Evolutionary conservation across 768 basidiomycete genomes (phyloP).

Genomic region (Boletus rubescentipes): DNA sequence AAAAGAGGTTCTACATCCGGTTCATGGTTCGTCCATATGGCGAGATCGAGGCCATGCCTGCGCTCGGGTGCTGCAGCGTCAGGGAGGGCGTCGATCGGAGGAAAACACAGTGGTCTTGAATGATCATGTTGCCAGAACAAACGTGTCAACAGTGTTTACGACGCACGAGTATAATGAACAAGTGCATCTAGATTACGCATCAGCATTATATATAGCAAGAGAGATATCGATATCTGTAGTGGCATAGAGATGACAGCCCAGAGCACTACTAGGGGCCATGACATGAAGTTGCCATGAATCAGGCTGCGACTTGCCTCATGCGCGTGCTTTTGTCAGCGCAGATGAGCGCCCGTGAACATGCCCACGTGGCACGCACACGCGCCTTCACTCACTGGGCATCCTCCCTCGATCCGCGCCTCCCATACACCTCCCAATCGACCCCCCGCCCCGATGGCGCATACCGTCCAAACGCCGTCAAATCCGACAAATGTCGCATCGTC

Average conservation of each 20-base stretch:
- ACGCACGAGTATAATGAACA: background rate
- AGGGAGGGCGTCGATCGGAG: too few species aligned
- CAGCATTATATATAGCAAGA: conserved; percentile 6
- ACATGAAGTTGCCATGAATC: too few species aligned
- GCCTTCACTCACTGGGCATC: background rate
- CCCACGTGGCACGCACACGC: background rate
- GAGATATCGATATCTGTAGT: conserved; percentile 2
- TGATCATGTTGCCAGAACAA: background rate
- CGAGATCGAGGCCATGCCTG: too few species aligned
- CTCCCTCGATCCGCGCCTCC: conserved; percentile 1
- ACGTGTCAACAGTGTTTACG: background rate
- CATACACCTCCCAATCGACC: conserved; percentile 40
- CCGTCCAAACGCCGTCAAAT: conserved; percentile 39
- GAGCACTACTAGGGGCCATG: too few species aligned
- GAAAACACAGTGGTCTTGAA: too few species aligned
- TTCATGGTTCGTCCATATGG: too few species aligned
- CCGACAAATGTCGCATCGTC: conserved; percentile 75
- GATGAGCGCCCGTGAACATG: too few species aligned
- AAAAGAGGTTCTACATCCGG: too few species aligned
- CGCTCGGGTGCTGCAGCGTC: too few species aligned
- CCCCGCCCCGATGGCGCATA: conserved; percentile 9
- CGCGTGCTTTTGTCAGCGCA: background rate
- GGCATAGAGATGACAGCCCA: background rate
- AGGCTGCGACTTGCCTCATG: background rate
- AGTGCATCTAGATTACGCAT: conserved; percentile 11